Conservation (phyloP, 2,329 filamentous ascomycete genomes). For the Thelonectria discophora region DNA sequence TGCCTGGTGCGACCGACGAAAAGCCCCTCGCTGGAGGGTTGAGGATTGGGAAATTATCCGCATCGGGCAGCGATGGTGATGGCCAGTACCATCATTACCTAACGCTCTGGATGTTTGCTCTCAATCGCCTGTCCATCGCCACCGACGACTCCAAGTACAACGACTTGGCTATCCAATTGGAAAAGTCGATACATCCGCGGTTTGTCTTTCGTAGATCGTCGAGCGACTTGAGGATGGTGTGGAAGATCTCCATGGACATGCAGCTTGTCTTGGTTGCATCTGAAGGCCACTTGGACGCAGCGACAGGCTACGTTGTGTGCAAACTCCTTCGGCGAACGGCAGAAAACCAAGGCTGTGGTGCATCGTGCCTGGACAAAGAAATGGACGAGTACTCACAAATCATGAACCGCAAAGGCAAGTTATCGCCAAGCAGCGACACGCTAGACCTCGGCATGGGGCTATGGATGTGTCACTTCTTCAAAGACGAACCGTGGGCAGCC, state of each 20-base stretch:
- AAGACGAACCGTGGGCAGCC: constrained; percentile 58
- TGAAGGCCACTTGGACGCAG: constrained; percentile 65
- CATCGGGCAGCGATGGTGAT: constrained; percentile 59
- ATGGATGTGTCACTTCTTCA: constrained; percentile 64
- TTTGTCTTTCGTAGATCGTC: constrained; percentile 52
- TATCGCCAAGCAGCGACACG: constrained; percentile 55
- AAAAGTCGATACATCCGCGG: constrained; percentile 59
- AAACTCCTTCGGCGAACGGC: constrained; percentile 56
- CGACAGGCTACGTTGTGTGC: constrained; percentile 63
- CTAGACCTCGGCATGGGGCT: constrained; percentile 69
- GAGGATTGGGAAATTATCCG: constrained; percentile 64
- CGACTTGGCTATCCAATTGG: constrained; percentile 60
- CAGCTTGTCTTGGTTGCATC: constrained; percentile 55
- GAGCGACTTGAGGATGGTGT: constrained; percentile 54
- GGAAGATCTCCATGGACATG: constrained; percentile 65
- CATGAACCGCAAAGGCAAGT: constrained; percentile 53
- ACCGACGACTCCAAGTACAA: constrained; percentile 58
- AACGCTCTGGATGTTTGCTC: constrained; percentile 70
- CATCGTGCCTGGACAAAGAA: constrained; percentile 53
- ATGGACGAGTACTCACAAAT: constrained; percentile 62
- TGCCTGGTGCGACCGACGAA: constrained; percentile 61
- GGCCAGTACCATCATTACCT: constrained; percentile 71
- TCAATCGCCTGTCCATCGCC: constrained; percentile 62
- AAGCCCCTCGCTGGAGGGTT: constrained; percentile 64
- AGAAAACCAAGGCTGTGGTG: constrained; percentile 35